Evolutionary conservation across 2,329 filamentous ascomycete species (phyloP), one percentile per base, ranked within the genome.

Genomic region (Penicillium sp.): DNA sequence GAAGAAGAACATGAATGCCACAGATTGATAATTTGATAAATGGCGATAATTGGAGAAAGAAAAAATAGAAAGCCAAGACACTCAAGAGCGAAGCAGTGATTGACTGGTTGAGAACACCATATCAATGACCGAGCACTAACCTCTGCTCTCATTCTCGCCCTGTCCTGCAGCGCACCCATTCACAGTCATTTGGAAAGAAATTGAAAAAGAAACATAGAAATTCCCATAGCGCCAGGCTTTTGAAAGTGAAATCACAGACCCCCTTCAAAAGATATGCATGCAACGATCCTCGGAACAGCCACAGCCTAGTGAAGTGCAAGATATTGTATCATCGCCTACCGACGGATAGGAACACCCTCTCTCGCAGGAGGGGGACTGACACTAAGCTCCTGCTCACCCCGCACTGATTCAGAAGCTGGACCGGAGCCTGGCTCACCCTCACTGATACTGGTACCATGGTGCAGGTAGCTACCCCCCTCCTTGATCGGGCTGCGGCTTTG

Each of bases 401-500:
- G 70, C 59, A 77, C 72, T 35, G 73, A 32, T 17, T 10, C 65
- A 54, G 82, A 75, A 50, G 86, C 52, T 10, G 43, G 39, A 17
- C 53, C 29, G n/a, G 56, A 54, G 8, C 48, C 48, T 24, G 39
- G 39, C 10, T 68, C 69, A 33, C 59, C 58, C 33, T 74, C 73
- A 49, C 80, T 77, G 10, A 77, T 81, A 65, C 83, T 94, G 6
- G 87, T 88, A 71, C 89, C 87, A 56, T 87, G 80, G 67, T 95
- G 83, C 65, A 95, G 75, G 67, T 88, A 88, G 73, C 86, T 94
- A 37, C 45, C 45, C 69, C 82, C 83, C 75, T 96, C 91, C 75
- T 95, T 96, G 61, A 93, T 81, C 2, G 91, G 90, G 67, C 87
- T 93, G 55, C 86, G 84, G 54, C 81, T 79, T 59, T 82, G 79